Evolutionary conservation across 2,329 filamentous ascomycete species (phyloP).

Genomic region (Colletotrichum magnum): DNA sequence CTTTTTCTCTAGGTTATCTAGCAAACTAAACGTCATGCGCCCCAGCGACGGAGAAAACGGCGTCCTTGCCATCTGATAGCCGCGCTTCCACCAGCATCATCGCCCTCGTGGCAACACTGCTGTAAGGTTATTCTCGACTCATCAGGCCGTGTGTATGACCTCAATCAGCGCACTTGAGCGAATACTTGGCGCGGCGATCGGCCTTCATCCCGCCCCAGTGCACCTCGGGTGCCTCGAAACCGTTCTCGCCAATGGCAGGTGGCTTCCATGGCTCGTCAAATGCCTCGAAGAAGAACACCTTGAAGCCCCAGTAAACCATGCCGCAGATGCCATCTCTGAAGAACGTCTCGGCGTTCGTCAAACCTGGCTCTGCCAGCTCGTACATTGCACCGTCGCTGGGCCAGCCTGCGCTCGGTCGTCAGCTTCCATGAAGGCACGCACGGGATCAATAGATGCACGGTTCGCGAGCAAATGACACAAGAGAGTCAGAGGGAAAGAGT

Average conservation of each 20-base stretch:
- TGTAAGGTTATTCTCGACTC: background rate
- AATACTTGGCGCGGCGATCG: conserved; percentile 70
- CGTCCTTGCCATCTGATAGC: conserved; percentile 29
- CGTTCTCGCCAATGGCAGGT: conserved; percentile 72
- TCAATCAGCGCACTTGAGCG: conserved; percentile 45
- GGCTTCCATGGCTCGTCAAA: conserved; percentile 83
- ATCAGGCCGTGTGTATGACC: background rate
- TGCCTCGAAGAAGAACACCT: conserved; percentile 81
- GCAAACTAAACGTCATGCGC: conserved; percentile 13
- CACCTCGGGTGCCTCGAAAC: conserved; percentile 72
- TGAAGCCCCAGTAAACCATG: conserved; percentile 75
- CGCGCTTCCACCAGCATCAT: background rate
- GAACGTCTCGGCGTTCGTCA: conserved; percentile 71
- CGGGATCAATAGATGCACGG: background rate
- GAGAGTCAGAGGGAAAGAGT: background rate
- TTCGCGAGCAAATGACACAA: conserved; percentile 1
- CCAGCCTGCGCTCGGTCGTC: conserved; percentile 58
- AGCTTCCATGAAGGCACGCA: conserved; percentile 3
- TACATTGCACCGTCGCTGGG: conserved; percentile 76
- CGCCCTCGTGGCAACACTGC: background rate
- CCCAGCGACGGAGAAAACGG: conserved; percentile 4
- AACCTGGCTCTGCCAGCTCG: conserved; percentile 71
- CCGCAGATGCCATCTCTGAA: conserved; percentile 75
- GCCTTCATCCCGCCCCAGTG: conserved; percentile 79
- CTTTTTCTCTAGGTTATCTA: conserved; percentile 5